Percentiles rank a stretch among this genome's conserved stretches.
Evolutionary conservation across 2,329 filamentous ascomycete genomes (phyloP).

Genomic region (Fusarium anguioides): DNA sequence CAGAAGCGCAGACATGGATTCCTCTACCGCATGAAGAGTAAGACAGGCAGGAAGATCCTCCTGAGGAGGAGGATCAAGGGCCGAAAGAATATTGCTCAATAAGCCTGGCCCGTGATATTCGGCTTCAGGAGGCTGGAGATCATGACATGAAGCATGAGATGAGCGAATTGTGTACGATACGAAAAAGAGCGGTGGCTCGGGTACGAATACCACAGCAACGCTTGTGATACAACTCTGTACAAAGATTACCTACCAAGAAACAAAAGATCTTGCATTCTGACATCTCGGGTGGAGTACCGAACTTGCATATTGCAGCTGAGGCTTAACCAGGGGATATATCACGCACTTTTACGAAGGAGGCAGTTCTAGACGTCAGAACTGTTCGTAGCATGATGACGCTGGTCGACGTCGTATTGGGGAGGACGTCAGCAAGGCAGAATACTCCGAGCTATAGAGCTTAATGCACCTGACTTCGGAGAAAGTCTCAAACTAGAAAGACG

Average conservation of each 20-base stretch:
- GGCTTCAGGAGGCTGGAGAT: slow-evolving; percentile 8
- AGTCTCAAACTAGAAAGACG: slow-evolving; percentile 23
- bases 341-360: slow-evolving; percentile 14
- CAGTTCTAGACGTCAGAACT: not conserved
- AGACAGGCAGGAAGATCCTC: slow-evolving; percentile 64
- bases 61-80: slow-evolving; percentile 65
- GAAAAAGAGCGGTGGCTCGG: slow-evolving; percentile 22
- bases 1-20: slow-evolving; percentile 71
- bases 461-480: slow-evolving; percentile 25
- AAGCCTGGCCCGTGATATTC: slow-evolving; percentile 2
- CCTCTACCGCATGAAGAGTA: slow-evolving; percentile 61
- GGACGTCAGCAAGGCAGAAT: slow-evolving; percentile 1
- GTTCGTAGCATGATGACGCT: not conserved
- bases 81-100: slow-evolving; percentile 53
- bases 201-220: not conserved
- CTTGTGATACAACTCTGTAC: slow-evolving; percentile 39
- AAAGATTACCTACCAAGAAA: slow-evolving; percentile 32
- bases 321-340: slow-evolving; percentile 1
- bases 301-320: slow-evolving; percentile 11
- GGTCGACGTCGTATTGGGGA: slow-evolving; percentile 17
- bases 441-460: not conserved
- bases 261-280: slow-evolving; percentile 10
- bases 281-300: slow-evolving; percentile 18
- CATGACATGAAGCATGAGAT: slow-evolving; percentile 4
- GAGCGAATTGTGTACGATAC: slow-evolving; percentile 41